phyloP scores from a whole-genome alignment of 495 filamentous ascomycete genomes.

The Extremus antarcticus region DNA sequence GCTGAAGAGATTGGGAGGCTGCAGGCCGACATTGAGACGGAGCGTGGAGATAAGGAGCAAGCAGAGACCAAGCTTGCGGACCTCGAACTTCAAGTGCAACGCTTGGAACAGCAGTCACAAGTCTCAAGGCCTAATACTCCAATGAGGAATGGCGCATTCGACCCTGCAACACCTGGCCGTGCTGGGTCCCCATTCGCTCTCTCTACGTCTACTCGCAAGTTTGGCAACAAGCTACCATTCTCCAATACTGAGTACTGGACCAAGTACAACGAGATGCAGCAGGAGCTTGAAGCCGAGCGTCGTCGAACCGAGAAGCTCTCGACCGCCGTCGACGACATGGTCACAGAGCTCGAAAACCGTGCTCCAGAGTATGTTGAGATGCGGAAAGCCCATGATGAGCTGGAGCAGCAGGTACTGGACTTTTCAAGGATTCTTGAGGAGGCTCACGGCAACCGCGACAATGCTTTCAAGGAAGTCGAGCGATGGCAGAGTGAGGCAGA shows the following conservation, averaged over 20 bases:
- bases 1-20: slow-evolving; percentile 70
- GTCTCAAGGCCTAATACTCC: slow-evolving; percentile 48
- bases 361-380: slow-evolving; percentile 54
- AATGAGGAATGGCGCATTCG: slow-evolving; percentile 42
- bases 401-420: slow-evolving; percentile 59
- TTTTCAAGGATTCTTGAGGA: slow-evolving; percentile 61
- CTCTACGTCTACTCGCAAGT: slow-evolving; percentile 39
- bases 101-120: slow-evolving; percentile 41
- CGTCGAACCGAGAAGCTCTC: slow-evolving; percentile 58
- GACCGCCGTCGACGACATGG: slow-evolving; percentile 69
- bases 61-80: slow-evolving; percentile 61
- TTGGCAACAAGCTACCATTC: slow-evolving; percentile 44
- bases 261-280: slow-evolving; percentile 51
- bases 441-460: slow-evolving; percentile 44
- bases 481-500: slow-evolving; percentile 64
- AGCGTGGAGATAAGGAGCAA: slow-evolving; percentile 57
- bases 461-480: slow-evolving; percentile 47
- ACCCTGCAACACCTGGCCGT: slow-evolving; percentile 26
- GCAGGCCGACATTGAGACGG: slow-evolving; percentile 70
- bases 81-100: slow-evolving; percentile 61
- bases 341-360: slow-evolving; percentile 47
- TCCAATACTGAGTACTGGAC: slow-evolving; percentile 52
- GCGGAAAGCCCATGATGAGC: slow-evolving; percentile 41
- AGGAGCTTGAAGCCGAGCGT: slow-evolving; percentile 53
- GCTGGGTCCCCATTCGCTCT: slow-evolving; percentile 41